Percentiles rank a stretch among this genome's conserved stretches.
phyloP scores from a whole-genome alignment of 1,284 basidiomycete species.

The Trichosporon coremiiforme region DNA sequence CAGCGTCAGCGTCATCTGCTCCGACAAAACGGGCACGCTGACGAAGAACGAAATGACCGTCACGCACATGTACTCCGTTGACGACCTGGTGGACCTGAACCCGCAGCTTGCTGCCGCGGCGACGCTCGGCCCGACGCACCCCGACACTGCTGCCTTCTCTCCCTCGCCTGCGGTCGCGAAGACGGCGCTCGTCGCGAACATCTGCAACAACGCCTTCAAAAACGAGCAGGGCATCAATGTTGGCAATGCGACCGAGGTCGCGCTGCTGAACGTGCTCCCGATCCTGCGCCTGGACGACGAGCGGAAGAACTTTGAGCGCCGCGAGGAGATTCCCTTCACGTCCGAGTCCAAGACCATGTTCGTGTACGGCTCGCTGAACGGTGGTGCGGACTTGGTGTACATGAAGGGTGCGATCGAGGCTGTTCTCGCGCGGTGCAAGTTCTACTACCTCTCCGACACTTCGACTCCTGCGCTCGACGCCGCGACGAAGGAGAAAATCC shows the following conservation, averaged over 20 bases:
- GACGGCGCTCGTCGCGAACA: constrained; percentile 63
- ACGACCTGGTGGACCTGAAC: constrained; percentile 74
- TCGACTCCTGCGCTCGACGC: constrained; percentile 76
- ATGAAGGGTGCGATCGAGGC: constrained; percentile 91
- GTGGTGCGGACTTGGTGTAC: constrained; percentile 72
- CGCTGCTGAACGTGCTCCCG: constrained; percentile 78
- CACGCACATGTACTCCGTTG: constrained; percentile 80
- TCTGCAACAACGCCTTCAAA: constrained; percentile 63
- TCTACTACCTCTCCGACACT: constrained; percentile 82
- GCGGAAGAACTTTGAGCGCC: constrained; percentile 70
- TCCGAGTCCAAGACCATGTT: constrained; percentile 93
- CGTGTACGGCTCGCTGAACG: constrained; percentile 69
- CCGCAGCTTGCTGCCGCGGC: constrained; percentile 55
- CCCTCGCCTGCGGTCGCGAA: constrained; percentile 66
- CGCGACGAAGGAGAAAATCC: constrained; percentile 67
- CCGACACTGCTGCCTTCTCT: constrained; percentile 50
- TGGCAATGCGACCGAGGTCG: constrained; percentile 89
- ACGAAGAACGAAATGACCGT: constrained; percentile 97
- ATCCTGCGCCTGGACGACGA: constrained; percentile 71
- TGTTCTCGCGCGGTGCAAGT: constrained; percentile 79
- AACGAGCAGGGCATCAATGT: constrained; percentile 75
- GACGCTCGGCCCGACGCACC: constrained; percentile 65
- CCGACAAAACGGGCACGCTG: constrained; percentile 96
- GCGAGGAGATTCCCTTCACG: constrained; percentile 81
- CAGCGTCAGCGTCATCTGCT: constrained; percentile 92